Evolutionary conservation across 1,284 basidiomycete species (phyloP).

Genomic region (Schizophyllum commune): DNA sequence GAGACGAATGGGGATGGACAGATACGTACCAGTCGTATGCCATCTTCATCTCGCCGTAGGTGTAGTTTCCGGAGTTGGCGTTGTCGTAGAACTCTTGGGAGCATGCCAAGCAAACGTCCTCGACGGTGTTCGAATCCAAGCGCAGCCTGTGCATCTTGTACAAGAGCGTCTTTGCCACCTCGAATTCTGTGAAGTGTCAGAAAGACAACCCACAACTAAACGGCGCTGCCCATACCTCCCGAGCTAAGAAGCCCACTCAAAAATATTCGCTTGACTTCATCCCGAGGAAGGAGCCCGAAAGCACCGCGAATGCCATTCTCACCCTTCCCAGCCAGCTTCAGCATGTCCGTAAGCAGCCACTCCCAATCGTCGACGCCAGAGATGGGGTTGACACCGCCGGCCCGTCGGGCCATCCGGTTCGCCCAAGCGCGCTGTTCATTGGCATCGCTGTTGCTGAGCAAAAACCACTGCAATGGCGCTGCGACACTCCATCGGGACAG

Average conservation of each 20-base stretch:
- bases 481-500: conserved; percentile 80
- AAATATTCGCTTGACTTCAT: conserved; percentile 75
- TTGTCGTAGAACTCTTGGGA: conserved; percentile 93
- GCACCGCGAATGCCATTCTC: conserved; percentile 62
- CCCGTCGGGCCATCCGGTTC: conserved; percentile 75
- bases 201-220: conserved; percentile 3
- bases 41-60: conserved; percentile 89
- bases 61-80: conserved; percentile 83
- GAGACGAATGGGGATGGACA: conserved; percentile 2
- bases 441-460: conserved; percentile 64
- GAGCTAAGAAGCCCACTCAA: conserved; percentile 78
- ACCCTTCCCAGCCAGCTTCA: conserved; percentile 64
- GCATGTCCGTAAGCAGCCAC: conserved; percentile 82
- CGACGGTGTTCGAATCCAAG: conserved; percentile 47
- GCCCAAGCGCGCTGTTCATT: conserved; percentile 79
- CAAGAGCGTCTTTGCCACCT: conserved; percentile 65
- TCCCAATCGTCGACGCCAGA: conserved; percentile 58
- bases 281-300: conserved; percentile 65
- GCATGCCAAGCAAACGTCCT: conserved; percentile 72
- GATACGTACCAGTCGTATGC: conserved; percentile 83
- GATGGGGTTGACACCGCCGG: conserved; percentile 37
- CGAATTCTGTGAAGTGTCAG: conserved; percentile 53
- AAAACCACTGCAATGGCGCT: conserved; percentile 76
- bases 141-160: conserved; percentile 40
- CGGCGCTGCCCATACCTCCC: conserved; percentile 65